A percentile compares a stretch with the other conserved stretches of the same genome.
phyloP scores from a whole-genome alignment of 306 rosid species.

The Begonia masoniana region DNA sequence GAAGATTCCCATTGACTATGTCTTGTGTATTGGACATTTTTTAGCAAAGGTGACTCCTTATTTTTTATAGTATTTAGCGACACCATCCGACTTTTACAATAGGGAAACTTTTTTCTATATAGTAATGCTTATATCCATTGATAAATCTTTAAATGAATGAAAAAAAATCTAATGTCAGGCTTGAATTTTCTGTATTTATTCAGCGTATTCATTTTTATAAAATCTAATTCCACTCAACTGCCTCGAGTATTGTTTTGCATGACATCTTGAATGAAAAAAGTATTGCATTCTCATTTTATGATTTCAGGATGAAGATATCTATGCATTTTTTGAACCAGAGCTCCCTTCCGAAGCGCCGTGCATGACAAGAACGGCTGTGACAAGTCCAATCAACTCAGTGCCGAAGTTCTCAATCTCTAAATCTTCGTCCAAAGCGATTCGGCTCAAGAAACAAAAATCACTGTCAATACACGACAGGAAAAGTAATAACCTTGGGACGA shows the following conservation, averaged over 20 bases:
- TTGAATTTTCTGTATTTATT: not conserved
- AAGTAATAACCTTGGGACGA: slow-evolving; percentile 17
- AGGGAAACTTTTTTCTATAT: no score
- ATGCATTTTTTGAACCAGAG: slow-evolving; percentile 81
- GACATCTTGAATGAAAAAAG: no score
- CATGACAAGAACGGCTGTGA: slow-evolving; percentile 19
- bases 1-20: slow-evolving; percentile 78
- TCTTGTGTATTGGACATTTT: slow-evolving; percentile 85
- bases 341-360: slow-evolving; percentile 51
- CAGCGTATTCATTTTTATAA: no score
- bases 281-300: not conserved
- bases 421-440: slow-evolving; percentile 28
- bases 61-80: slow-evolving; percentile 3
- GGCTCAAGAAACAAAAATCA: slow-evolving; percentile 64
- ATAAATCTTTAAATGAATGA: no score
- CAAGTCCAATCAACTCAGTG: slow-evolving; percentile 23
- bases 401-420: slow-evolving; percentile 29
- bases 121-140: no score
- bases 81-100: no score
- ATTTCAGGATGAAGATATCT: slow-evolving; percentile 81
- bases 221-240: no score
- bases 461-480: slow-evolving; percentile 49
- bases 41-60: slow-evolving; percentile 51
- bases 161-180: not conserved
- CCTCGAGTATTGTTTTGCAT: no score